Conservation (phyloP, 2,329 filamentous ascomycete genomes). For the Trichoderma hamatum region DNA sequence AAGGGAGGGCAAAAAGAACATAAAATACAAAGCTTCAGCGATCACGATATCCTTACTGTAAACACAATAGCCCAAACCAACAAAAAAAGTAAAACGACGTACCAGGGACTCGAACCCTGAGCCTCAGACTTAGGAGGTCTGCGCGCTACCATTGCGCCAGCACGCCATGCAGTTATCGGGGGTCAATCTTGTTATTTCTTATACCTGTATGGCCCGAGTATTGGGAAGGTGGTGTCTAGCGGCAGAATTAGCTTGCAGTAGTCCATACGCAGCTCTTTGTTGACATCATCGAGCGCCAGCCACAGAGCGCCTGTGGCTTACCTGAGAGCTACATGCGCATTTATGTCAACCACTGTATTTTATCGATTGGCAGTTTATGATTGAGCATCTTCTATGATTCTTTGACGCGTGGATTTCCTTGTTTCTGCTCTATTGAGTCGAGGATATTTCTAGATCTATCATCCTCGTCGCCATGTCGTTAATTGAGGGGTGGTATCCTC, state of each 20-base stretch:
- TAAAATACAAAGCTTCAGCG: no score
- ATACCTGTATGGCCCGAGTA: neutral
- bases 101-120: conserved; percentile 30
- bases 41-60: no score
- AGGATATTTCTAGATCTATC: neutral
- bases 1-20: neutral
- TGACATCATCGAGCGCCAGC: conserved; percentile 14
- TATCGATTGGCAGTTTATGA: neutral
- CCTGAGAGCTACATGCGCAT: neutral
- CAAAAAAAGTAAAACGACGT: conserved; percentile 18
- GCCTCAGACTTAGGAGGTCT: conserved; percentile 30
- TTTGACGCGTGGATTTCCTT: neutral
- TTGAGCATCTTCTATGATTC: neutral
- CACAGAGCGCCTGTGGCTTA: neutral
- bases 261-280: neutral
- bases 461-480: conserved; percentile 47
- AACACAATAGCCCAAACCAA: no score
- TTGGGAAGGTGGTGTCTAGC: conserved; percentile 10
- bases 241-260: neutral
- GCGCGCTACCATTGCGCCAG: conserved; percentile 30
- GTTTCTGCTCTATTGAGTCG: neutral
- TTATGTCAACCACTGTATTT: neutral
- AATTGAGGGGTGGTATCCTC: conserved; percentile 59
- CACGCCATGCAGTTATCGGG: conserved; percentile 27
- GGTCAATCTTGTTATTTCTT: neutral